Base-by-base conservation (phyloP, 1,284 basidiomycete species). In the Ganoderma boninense region DNA sequence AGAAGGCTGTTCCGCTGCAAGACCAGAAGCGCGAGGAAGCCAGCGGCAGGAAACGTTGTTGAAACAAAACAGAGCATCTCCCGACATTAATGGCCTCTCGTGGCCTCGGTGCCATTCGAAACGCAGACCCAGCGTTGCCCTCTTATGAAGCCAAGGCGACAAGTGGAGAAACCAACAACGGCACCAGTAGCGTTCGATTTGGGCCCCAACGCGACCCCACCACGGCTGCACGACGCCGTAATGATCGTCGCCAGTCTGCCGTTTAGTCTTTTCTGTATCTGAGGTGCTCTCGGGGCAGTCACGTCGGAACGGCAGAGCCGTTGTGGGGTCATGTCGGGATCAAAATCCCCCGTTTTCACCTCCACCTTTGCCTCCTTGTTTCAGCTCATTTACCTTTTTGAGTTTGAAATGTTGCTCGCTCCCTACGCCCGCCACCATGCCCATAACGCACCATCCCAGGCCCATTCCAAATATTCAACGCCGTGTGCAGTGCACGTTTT, bases 241-340 rank as follows among this genome's bases (percentile, higher is more conserved):
- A 52, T 52, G 49, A 52, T 52, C 49, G 49, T 26, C 49, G 49
- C 26, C 49, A 52, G 23, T 52, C 49, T 52, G 49, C 49, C 23
- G 49, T 52, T 14, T 52, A 52, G 49, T 52, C 49, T 52, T 52
- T 52, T 23, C 26, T 26, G 23, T 23, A 8, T 18, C 46, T 23
- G 20, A 49, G n/a, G 46, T 7, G 46, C n/a, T 49, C 46, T 26
- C 23, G 23, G 23, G 49, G 49, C 49, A 52, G 49, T 52, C 49
- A 26, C 20, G 54, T 57, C 54, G 29, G 29, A 18, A 35, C 54
- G 52, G 29, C 54, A 57, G 29, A 57, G 54, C 54, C 29, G 54
- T 20, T 32, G 29, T 18, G 14, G 7, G 16, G 54, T 35, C 29
- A 2, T 35, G 32, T 35, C 18, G 8, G 54, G 29, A 57, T 57